phyloP scores from a whole-genome alignment of 306 rosid species.

The Albizia julibrissin region DNA sequence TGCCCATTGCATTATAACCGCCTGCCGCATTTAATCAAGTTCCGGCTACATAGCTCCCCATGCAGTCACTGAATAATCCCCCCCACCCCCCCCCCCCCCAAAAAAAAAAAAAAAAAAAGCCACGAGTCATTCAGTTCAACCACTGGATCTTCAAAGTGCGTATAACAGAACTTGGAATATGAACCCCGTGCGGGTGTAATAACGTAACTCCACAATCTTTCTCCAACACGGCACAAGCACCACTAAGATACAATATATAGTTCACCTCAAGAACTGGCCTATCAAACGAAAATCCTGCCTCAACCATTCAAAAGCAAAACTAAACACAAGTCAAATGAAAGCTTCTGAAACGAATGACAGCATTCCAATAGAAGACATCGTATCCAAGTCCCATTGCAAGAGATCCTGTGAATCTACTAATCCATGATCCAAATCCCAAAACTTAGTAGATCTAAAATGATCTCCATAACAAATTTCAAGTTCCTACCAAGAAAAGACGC shows the following conservation, averaged over 20 bases:
- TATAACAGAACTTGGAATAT: neutral
- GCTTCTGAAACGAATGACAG: slow-evolving; percentile 10
- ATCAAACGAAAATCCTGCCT: neutral
- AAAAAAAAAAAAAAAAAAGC: neutral
- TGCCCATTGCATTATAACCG: neutral
- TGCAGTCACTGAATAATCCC: neutral
- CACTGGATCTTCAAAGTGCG: neutral
- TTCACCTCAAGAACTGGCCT: slow-evolving; percentile 5
- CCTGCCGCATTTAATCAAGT: neutral
- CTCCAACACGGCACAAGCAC: neutral
- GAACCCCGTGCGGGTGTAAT: neutral
- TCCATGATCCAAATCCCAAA: slow-evolving; percentile 4
- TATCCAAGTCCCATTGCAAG: slow-evolving; percentile 3
- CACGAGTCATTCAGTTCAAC: neutral
- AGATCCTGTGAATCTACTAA: slow-evolving; percentile 21
- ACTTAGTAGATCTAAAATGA: slow-evolving; percentile 11
- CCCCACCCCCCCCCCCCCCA: no score
- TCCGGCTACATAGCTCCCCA: neutral
- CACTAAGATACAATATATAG: slow-evolving; percentile 21
- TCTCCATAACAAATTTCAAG: slow-evolving; percentile 21
- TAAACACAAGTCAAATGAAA: slow-evolving; percentile 18
- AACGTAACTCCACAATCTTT: neutral
- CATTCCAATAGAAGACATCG: slow-evolving; percentile 19
- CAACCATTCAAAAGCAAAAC: slow-evolving; percentile 2
- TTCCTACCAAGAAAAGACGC: slow-evolving; percentile 20